Evolutionary conservation across 2,329 filamentous ascomycete species (phyloP), one percentile per base, ranked within the genome.

Genomic region (Diplodia scrobiculata): DNA sequence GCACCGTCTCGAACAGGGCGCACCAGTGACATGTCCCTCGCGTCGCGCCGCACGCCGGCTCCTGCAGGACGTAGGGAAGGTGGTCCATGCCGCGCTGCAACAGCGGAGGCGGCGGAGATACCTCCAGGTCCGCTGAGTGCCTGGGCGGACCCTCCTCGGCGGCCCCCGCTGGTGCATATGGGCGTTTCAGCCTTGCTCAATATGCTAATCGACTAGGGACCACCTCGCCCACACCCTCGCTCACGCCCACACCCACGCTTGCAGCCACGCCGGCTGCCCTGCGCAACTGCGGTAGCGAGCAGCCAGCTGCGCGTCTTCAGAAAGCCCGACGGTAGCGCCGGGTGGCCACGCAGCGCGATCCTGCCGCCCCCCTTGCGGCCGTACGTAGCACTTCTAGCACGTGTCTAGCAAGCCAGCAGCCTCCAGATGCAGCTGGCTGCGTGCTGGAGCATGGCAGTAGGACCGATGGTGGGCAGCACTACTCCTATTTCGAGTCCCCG

Each of bases 181-280:
- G 50, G 32, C 60, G 60, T 63, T 63, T 63, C 60, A 63, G 60
- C 48, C 60, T 41, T 63, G 60, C 60, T 45, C 59, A 38, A 9
- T 27, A 10, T 29, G 55, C 55, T 7, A 48, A 34, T 45, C 52
- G 52, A 32, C 60, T 32, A 52, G 47, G 60, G 19, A 63, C 60
- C 58, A 50, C 58, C 34, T 36, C 34, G 34, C 34, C 34, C 60
- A 47, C 34, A 36, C 52, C 51, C 32, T 34, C 52, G 48, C 48
- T 11, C 47, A 11, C 25, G 17, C 58, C 58, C 19, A 19, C 54
- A 34, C 34, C 53, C 36, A 36, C 54, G 19, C 54, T 38, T 41
- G 54, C 54, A 32, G 6, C 54, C 25, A 19, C 51, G 29, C 51
- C 34, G 14, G 41, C 41, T 36, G 48, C 48, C 60, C 36, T 29